These are phyloP conservation scores for Ceratorhiza oryzae-sativae DNA, from an alignment of 1,284 basidiomycete genomes.

Conservation along the genomic window DNA sequence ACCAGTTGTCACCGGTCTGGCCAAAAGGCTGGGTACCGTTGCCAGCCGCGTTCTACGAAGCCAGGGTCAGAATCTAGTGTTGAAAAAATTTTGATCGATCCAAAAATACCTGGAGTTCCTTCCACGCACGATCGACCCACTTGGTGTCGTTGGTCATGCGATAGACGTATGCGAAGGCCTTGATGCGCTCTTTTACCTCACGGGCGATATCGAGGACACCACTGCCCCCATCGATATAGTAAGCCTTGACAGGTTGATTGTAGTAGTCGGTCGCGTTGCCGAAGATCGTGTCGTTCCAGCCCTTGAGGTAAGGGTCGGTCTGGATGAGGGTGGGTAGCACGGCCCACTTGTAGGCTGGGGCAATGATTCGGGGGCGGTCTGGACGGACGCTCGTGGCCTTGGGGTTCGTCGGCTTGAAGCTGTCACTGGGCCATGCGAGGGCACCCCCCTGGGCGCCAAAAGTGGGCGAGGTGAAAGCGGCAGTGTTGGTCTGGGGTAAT, in stretches of 20 bases:
- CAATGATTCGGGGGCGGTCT: constrained; percentile 90
- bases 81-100: constrained; percentile 44
- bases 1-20: constrained; percentile 73
- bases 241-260: constrained; percentile 67
- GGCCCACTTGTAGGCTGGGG: constrained; percentile 90
- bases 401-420: constrained; percentile 70
- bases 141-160: constrained; percentile 88
- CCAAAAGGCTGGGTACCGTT: constrained; percentile 69
- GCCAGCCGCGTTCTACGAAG: constrained; percentile 69
- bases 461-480: constrained; percentile 78
- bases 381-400: constrained; percentile 67
- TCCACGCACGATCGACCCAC: constrained; percentile 86
- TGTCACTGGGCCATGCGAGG: constrained; percentile 77
- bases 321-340: constrained; percentile 82
- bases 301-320: constrained; percentile 83
- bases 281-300: constrained; percentile 94
- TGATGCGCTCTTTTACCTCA: constrained; percentile 88
- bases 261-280: constrained; percentile 83
- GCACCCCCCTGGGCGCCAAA: constrained; percentile 60
- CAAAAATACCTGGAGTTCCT: constrained; percentile 74
- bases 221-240: constrained; percentile 80
- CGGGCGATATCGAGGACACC: constrained; percentile 95
- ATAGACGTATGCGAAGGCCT: constrained; percentile 92
- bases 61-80: neutral
- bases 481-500: constrained; percentile 75